Percentiles rank a stretch among this genome's conserved stretches.
Conservation (phyloP, 2,329 filamentous ascomycete species). For the Chaetomium sp. region DNA sequence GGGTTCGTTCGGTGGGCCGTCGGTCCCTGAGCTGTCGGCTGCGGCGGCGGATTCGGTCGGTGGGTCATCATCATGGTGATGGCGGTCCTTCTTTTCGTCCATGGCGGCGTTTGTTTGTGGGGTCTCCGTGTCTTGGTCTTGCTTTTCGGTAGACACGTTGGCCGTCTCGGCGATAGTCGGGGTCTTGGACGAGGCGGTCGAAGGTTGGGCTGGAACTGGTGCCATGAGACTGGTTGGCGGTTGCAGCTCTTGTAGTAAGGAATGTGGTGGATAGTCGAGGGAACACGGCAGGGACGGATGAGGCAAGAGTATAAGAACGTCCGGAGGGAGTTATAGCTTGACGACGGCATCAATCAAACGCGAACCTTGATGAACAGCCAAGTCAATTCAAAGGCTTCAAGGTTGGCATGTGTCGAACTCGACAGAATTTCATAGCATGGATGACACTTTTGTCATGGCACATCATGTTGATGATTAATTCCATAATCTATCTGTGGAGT, state of each 20-base stretch:
- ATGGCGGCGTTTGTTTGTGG: neutral
- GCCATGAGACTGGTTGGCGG: neutral
- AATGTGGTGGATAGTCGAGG: neutral
- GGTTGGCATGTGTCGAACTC: neutral
- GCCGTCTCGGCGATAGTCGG: neutral
- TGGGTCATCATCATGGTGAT: neutral
- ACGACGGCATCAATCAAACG: neutral
- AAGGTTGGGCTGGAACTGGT: neutral
- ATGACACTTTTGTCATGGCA: neutral
- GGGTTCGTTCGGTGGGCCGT: no score
- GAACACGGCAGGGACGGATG: neutral
- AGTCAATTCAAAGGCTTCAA: neutral
- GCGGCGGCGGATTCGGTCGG: no score
- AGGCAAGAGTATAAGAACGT: neutral
- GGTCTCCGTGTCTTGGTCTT: neutral
- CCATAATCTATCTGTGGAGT: neutral
- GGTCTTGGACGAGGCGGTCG: neutral
- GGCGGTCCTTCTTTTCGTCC: neutral
- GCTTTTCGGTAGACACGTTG: neutral
- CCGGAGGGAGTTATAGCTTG: neutral
- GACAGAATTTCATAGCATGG: neutral
- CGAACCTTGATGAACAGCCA: neutral
- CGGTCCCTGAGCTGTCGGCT: neutral
- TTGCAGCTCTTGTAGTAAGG: neutral
- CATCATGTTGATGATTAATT: neutral